Base-by-base conservation (phyloP, 176 grass and related monocot species). In the Olyra latifolia region DNA sequence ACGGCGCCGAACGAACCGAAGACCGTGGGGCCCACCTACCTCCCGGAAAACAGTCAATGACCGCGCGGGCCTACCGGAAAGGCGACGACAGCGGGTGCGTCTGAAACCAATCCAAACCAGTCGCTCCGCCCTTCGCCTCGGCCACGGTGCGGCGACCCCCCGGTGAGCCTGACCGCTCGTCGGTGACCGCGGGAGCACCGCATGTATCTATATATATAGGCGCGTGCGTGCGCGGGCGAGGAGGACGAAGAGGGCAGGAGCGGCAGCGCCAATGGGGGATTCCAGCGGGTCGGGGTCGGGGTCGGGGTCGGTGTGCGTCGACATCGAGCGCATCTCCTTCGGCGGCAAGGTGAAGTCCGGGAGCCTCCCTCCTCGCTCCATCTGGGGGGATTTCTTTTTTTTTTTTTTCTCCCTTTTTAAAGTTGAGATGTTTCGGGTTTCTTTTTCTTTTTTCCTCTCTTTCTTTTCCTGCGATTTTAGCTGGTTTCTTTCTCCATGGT, bases 311-410 rank as follows among this genome's bases (percentile, higher is more conserved):
- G 86, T 93, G 45, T 91, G 88, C 49, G 82, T 97, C 30, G 94
- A 93, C 72, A 58, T 91, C 77, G 94, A 97, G 69, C 83, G 86
- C 65, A 91, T 97, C 74, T 93, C 88, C 68, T 91, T 93, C 56
- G 94, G 86, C 20, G 91, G 88, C 88, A 87, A 93, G 94, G 94
- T 97, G 39, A 56, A 47, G 72, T 10, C 16, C 13, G 19, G 17
- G 0, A 15, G 11, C 25, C 54, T 24, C 4, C 10, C 14, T 7
- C 5, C 42, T 70, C 13, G 8, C 42, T 80, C 43, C 62, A 24
- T 59, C 24, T 52, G 29, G 24, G 50, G 57, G 28, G 28, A 12
- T 56, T 35, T 42, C 28, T 63, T 19, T 48, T 10, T 20, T 1
- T 2, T 52, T 15, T 53, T 50, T 0, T 0, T 6, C 49, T 0